A percentile compares a stretch with the other conserved stretches of the same genome.
phyloP scores from a whole-genome alignment of 192 early-diverging fungal genomes.

The Backusella westeae region DNA sequence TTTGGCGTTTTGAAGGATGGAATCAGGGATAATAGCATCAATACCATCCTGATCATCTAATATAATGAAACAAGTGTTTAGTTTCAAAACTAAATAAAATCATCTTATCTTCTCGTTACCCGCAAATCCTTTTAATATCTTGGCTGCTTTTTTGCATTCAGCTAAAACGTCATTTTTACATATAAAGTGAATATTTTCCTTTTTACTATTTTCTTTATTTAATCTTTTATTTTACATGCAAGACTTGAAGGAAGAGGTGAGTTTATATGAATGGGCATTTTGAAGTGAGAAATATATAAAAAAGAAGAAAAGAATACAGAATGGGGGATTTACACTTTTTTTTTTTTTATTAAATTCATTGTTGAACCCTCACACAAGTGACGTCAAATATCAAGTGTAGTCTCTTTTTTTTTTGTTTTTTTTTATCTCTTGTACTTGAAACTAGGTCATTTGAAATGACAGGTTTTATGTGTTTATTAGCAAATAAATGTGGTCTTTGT shows the following conservation, averaged over 20 bases:
- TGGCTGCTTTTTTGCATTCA: conserved; percentile 27
- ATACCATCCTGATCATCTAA: conserved; percentile 41
- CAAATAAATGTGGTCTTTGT: neutral
- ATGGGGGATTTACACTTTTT: neutral
- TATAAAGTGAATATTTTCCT: neutral
- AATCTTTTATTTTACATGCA: conserved; percentile 14
- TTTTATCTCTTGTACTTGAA: neutral
- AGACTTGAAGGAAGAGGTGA: conserved; percentile 38
- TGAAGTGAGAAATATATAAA: neutral
- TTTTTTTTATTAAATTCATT: neutral
- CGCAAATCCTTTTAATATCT: conserved; percentile 25
- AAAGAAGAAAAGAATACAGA: neutral
- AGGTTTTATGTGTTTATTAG: neutral
- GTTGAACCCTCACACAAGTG: neutral
- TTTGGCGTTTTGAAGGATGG: conserved; percentile 70
- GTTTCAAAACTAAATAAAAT: neutral
- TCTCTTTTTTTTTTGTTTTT: neutral
- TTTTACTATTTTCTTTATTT: neutral
- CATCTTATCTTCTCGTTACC: conserved; percentile 1
- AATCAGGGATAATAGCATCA: conserved; percentile 66
- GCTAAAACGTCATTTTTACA: neutral
- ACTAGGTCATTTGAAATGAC: neutral
- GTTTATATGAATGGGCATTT: conserved; percentile 22
- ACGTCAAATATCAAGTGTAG: neutral
- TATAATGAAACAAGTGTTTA: neutral